Evolutionary conservation across 768 basidiomycete genomes (phyloP).

Genomic region (Collybiopsis confluens): DNA sequence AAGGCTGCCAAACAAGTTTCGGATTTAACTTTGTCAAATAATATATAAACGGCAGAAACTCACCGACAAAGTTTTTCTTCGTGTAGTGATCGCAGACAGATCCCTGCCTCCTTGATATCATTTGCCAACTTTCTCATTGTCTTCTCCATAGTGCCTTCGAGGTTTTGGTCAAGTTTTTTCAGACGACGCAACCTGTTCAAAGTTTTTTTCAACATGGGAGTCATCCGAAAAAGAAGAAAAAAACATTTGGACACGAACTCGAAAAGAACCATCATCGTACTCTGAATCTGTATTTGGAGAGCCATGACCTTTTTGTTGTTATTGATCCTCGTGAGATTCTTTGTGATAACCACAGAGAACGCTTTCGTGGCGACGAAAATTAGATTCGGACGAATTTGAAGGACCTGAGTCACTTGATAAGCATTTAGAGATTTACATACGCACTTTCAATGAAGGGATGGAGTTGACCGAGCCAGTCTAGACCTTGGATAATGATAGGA

Average conservation of each 20-base stretch:
- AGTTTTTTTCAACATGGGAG: no score
- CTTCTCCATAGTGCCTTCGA: conserved; percentile 22
- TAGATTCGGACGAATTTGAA: no score
- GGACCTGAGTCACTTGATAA: neutral
- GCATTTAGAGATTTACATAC: conserved; percentile 17
- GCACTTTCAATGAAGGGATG: conserved; percentile 26
- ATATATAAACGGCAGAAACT: conserved; percentile 21
- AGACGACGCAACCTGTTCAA: conserved; percentile 18
- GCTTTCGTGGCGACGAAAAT: conserved; percentile 30
- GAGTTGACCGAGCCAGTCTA: conserved; percentile 22
- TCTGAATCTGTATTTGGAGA: conserved; percentile 46
- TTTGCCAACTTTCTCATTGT: conserved; percentile 17
- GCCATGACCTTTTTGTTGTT: conserved; percentile 47
- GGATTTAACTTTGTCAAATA: no score
- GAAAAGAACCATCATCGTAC: conserved; percentile 43
- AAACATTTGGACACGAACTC: conserved; percentile 28
- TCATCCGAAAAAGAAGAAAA: neutral
- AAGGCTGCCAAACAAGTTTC: conserved; percentile 21
- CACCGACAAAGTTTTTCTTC: conserved; percentile 19
- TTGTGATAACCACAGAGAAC: conserved; percentile 43
- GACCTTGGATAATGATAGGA: conserved; percentile 3
- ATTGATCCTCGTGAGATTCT: conserved; percentile 44
- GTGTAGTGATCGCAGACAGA: conserved; percentile 31
- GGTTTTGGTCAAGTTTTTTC: conserved; percentile 12
- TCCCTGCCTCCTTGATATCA: conserved; percentile 29